phyloP scores from a whole-genome alignment of 2,329 filamentous ascomycete species.

The Botrytis pseudocinerea region DNA sequence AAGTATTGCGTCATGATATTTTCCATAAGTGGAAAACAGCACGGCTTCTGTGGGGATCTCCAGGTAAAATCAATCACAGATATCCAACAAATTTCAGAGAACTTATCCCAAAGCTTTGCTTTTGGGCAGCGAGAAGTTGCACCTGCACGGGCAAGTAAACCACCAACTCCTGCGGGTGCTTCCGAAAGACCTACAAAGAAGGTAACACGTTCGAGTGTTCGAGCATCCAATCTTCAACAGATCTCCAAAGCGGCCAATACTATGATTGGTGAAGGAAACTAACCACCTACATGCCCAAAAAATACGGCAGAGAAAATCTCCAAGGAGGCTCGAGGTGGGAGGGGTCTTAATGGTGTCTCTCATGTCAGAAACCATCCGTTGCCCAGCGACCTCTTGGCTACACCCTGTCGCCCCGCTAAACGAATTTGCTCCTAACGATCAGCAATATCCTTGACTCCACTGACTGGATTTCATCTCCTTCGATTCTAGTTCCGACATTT shows the following conservation, averaged over 20 bases:
- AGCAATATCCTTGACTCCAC: neutral
- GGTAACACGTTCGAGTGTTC: neutral
- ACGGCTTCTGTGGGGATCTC: neutral
- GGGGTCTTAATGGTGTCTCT: neutral
- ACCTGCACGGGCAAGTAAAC: neutral
- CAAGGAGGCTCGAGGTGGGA: neutral
- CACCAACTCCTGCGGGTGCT: neutral
- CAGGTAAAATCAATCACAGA: neutral
- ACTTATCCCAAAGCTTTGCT: slow-evolving; percentile 1
- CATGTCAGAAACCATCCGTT: neutral
- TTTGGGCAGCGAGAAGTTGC: neutral
- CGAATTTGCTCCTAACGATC: no score
- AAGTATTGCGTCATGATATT: slow-evolving; percentile 1
- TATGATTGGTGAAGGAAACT: no score
- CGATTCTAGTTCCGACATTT: neutral
- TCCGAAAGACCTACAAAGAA: neutral
- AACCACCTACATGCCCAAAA: neutral
- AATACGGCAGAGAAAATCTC: neutral
- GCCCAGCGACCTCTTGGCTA: neutral
- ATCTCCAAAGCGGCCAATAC: neutral
- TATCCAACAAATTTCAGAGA: slow-evolving; percentile 3
- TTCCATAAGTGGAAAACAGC: neutral
- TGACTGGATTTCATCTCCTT: neutral
- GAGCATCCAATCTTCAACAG: no score
- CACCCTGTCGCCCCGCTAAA: neutral